A percentile compares a stretch with the other conserved stretches of the same genome.
These are phyloP conservation scores for Anthracocystis panici-leucophaei DNA, from an alignment of 1,284 basidiomycete genomes.

Conservation along the genomic window DNA sequence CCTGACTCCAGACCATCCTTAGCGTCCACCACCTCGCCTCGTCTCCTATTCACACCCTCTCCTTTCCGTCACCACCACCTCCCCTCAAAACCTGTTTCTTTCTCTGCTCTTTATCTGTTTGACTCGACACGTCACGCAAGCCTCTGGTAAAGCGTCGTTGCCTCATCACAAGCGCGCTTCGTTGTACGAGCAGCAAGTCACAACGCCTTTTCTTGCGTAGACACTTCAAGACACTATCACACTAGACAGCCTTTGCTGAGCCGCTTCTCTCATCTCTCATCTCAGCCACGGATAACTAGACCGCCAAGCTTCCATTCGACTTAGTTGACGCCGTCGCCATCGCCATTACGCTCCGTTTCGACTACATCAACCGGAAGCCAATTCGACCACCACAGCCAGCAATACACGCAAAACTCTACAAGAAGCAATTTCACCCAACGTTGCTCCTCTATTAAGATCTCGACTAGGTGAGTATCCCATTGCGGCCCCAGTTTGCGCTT, in stretches of 20 bases:
- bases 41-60: background rate
- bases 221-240: slow-evolving; percentile 3
- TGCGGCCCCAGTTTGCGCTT: background rate
- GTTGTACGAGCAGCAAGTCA: slow-evolving; percentile 1
- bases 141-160: slow-evolving; percentile 6
- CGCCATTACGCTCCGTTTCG: background rate
- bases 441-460: background rate
- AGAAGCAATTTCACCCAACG: no score
- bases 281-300: background rate
- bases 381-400: background rate
- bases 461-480: background rate
- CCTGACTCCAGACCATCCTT: background rate
- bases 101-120: background rate
- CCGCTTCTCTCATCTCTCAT: background rate
- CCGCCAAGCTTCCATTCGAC: background rate
- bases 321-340: background rate
- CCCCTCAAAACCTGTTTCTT: background rate
- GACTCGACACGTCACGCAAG: background rate
- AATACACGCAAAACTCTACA: background rate
- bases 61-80: background rate
- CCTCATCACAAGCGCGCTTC: background rate
- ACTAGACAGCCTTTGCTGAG: background rate
- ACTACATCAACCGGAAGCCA: background rate
- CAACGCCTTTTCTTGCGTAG: background rate
- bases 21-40: slow-evolving; percentile 1